Conservation (phyloP, 345 rosid species). For the Leavenworthia alabamica region DNA sequence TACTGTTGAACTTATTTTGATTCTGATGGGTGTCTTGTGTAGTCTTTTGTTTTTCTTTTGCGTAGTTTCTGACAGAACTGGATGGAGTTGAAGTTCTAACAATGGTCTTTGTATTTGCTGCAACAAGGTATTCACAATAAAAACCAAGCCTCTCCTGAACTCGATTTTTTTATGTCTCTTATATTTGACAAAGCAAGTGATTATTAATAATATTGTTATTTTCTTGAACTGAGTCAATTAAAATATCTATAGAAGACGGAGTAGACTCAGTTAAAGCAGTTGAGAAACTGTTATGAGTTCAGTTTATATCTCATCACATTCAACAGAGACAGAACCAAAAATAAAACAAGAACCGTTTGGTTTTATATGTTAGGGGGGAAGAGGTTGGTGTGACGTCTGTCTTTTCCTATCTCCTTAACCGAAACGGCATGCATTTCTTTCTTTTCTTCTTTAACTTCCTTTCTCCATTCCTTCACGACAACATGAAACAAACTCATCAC, state of each 20-base stretch:
- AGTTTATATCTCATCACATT: slow-evolving; percentile 19
- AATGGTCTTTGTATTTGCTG: slow-evolving; percentile 87
- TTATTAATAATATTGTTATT: no score
- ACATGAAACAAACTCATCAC: slow-evolving; percentile 23
- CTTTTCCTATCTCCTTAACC: slow-evolving; percentile 29
- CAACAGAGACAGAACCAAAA: slow-evolving; percentile 5
- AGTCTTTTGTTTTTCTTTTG: slow-evolving; percentile 7
- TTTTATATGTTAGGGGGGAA: neutral
- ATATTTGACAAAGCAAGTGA: slow-evolving; percentile 13
- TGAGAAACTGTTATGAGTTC: slow-evolving; percentile 19
- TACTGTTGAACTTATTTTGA: no score
- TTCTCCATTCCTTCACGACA: slow-evolving; percentile 36
- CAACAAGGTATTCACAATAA: slow-evolving; percentile 71
- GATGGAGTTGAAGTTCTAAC: slow-evolving; percentile 88
- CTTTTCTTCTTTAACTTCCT: slow-evolving; percentile 27
- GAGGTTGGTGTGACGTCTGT: slow-evolving; percentile 32
- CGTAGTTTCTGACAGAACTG: slow-evolving; percentile 78
- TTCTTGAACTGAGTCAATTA: slow-evolving; percentile 3
- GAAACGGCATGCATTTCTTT: slow-evolving; percentile 38
- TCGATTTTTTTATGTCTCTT: no score
- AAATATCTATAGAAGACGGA: neutral
- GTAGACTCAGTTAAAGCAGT: no score
- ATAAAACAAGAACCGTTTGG: neutral
- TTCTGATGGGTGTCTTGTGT: no score
- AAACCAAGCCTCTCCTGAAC: no score